Evolutionary conservation across 1,139 yeast species (phyloP), one percentile per base, ranked within the genome.

Genomic region (Diutina rugosa): DNA sequence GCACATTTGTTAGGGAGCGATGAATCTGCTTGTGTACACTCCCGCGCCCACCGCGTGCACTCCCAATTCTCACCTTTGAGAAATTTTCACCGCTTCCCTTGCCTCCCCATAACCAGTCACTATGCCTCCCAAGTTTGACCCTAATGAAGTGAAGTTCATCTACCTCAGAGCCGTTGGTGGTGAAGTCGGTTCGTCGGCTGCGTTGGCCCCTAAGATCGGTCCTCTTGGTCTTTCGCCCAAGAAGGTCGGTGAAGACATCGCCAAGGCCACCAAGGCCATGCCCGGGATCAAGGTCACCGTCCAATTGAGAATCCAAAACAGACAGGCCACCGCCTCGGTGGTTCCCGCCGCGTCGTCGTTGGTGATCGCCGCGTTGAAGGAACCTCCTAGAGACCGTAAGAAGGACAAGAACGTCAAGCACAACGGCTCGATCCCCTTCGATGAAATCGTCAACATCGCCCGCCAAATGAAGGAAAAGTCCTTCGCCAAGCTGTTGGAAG

Each of bases 111-210:
- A 21, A 30, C 18, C 53, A 49, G 41, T 51, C 66, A 73, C 70
- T 63, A 87, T 87, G 95, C 95, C 95, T 81, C 95, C 95, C 84
- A 89, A 93, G 85, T 84, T 91, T 82, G 99, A 93, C 80, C 99
- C 99, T 76, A 80, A 70, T 82, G 99, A 93, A 88, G 97, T 93
- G 76, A 91, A 91, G 81, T 90, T 82, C 88, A 84, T 93, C 82
- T 93, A 91, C 90, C 84, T 93, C 80, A 90, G 99, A 88, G 98
- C 99, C 79, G 95, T 91, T 69, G 99, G 99, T 87, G 99, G 99
- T 85, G 99, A 93, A 85, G 96, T 95, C 72, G 99, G 98, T 84
- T 97, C 98, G 73, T 91, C 99, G 64, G 89, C 99, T 67, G 97
- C 99, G 66, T 88, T 95, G 73, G 99, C 99, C 70, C 99, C 99